Percentiles rank a stretch among this genome's conserved stretches.
Evolutionary conservation across 768 basidiomycete genomes (phyloP).

Genomic region (Podaxis sp.): DNA sequence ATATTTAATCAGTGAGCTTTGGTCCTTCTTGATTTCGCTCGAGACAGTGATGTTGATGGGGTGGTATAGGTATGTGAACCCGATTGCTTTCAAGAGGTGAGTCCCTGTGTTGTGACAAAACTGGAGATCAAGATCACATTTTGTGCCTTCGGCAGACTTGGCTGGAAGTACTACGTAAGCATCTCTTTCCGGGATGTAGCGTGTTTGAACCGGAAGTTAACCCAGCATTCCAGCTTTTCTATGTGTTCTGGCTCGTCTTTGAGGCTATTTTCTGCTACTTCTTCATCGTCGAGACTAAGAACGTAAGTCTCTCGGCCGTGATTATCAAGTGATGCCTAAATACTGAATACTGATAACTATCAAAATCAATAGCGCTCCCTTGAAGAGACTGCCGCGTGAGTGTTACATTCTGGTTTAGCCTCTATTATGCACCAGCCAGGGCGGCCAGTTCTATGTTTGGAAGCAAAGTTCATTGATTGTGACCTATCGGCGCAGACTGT

Average conservation of each 20-base stretch:
- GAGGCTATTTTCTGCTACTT: constrained; percentile 52
- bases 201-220: not conserved
- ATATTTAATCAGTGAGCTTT: constrained; percentile 60
- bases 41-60: not conserved
- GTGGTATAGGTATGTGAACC: constrained; percentile 46
- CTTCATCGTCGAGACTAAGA: constrained; percentile 56
- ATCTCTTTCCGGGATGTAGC: not conserved
- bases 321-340: not conserved
- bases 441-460: not conserved
- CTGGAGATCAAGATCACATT: constrained; percentile 21
- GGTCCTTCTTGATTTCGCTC: not conserved
- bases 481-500: constrained; percentile 29
- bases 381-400: constrained; percentile 58
- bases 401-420: not conserved
- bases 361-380: constrained; percentile 39
- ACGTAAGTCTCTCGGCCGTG: constrained; percentile 18
- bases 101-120: not conserved
- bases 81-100: constrained; percentile 33
- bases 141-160: constrained; percentile 40
- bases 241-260: constrained; percentile 54
- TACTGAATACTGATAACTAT: not conserved
- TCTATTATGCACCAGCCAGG: not conserved
- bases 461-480: not conserved
- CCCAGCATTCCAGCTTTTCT: constrained; percentile 31
- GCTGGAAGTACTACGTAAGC: constrained; percentile 65